Evolutionary conservation across 192 early-diverging fungal species (phyloP), one percentile per base, ranked within the genome.

Genomic region (Jimgerdemannia flammicorona): DNA sequence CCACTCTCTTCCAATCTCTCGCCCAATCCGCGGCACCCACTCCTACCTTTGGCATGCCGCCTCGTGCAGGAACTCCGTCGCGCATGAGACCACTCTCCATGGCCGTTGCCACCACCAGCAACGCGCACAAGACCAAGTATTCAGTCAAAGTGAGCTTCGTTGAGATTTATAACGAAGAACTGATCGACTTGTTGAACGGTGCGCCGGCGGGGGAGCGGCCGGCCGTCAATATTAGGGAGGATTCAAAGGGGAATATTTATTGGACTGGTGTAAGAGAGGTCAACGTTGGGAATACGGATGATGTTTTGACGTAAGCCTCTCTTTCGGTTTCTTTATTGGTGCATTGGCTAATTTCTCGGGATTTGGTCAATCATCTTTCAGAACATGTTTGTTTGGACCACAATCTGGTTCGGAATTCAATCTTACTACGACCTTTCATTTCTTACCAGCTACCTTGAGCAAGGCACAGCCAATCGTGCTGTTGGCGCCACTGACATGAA

Each of bases 401-500:
- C 29, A 29, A 29, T 29, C 29, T 29, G 29, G 1, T 29, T 29
- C 29, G 29, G 29, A 29, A 29, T 29, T 29, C 29, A 1, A 29
- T 29, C 29, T 29, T 1, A 29, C n/a, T 29, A 29, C 29, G 7
- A 70, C 20, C 17, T 44, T 49, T 39, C 40, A 19, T 17, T 49
- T n/a, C 29, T 29, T 29, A 29, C 29, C 66, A 86, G 79, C 7
- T 78, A 90, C 70, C 85, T 96, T 14, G 78, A 86, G 11, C 85
- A 87, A 72, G 96, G 95, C 44, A 91, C 92, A 11, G 85, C 86
- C 67, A 90, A 91, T 64, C 87, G 98, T 67, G 93, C 93, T 67
- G 98, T 97, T 1, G 93, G 94, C 42, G 88, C 96, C n/a, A 99
- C 98, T 40, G 94, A 97, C 64, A 98, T 99, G 97, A 99, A 99